Base-by-base conservation (phyloP, 805 yeast genomes). In the Cyberlindnera misumaiensis region DNA sequence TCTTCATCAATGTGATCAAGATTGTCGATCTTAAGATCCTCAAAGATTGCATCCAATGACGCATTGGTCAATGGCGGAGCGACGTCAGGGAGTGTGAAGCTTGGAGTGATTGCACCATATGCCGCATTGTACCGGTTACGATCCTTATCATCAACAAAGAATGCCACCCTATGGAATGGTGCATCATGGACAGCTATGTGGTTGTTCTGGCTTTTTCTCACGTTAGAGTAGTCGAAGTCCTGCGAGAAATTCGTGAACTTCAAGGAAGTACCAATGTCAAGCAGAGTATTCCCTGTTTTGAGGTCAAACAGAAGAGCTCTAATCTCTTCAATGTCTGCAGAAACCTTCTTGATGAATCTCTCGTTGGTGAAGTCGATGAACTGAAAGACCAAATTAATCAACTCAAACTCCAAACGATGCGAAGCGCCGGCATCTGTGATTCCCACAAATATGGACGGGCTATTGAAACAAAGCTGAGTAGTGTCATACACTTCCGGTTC, bases 151-250 rank as follows among this genome's bases (percentile, higher is more conserved):
- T 73, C 70, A 8, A 90, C 56, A 22, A 90, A 58, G 55, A 87
- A 89, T 0, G 93, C 80, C 15, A 78, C 65, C 39, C 98, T 62
- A 48, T 86, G 93, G 45, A 77, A 87, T 0, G 96, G 87, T 0
- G 84, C 83, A 65, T 93, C 98, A 49, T 86, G 83, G 6, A 64
- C 46, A 14, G 73, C 62, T 2, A 89, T 60, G 56, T 84, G 95
- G 3, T 66, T 64, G 37, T 79, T 79, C 55, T 89, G 96, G 14
- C 61, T 51, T 9, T 53, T 51, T 36, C 75, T 59, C 31, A 73
- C 71, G 11, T 68, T 67, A 0, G 55, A 56, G 44, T 70, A 70
- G 42, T 75, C 64, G 11, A 63, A 59, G 39, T 73, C 74, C 41
- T 75, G 78, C 16, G 70, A 62, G 45, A 87, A 80, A 43, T 78